These are phyloP conservation scores for Agaricus sinodeliciosus DNA, from an alignment of 768 basidiomycete species.

Conservation along the genomic window DNA sequence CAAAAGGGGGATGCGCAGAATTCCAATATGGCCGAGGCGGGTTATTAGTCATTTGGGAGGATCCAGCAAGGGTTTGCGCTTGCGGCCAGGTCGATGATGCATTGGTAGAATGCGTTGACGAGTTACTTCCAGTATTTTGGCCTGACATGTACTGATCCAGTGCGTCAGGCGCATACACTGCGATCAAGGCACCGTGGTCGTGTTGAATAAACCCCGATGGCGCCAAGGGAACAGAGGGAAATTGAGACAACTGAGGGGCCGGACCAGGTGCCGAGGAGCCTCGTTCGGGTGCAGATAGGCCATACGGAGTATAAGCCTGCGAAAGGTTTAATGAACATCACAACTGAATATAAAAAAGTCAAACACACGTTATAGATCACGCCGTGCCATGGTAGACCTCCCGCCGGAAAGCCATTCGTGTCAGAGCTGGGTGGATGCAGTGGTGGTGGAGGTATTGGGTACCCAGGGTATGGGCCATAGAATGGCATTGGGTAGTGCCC, in stretches of 20 bases:
- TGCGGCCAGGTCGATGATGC: not conserved
- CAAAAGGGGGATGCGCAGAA: not conserved
- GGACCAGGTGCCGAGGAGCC: conserved; percentile 26
- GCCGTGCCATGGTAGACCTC: conserved; percentile 29
- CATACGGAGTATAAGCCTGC: conserved; percentile 47
- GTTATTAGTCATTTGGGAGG: not conserved
- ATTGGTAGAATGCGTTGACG: conserved; percentile 11
- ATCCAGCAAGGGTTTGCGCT: not conserved
- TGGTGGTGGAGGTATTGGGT: conserved; percentile 26
- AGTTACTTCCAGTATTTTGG: conserved; percentile 16
- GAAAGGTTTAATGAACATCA: conserved; percentile 6
- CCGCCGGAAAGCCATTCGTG: conserved; percentile 24
- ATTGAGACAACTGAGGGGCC: conserved; percentile 18
- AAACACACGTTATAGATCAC: conserved; percentile 42
- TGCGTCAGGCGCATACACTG: conserved; percentile 66
- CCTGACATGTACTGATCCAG: conserved; percentile 60
- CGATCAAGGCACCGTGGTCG: conserved; percentile 64
- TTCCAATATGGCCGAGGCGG: conserved; percentile 1
- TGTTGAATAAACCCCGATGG: conserved; percentile 69
- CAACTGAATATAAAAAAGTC: not conserved
- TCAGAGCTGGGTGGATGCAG: conserved; percentile 30
- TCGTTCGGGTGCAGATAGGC: conserved; percentile 23
- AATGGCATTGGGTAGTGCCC: conserved; percentile 49
- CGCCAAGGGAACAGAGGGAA: conserved; percentile 47
- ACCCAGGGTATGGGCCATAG: conserved; percentile 39